These are phyloP conservation scores for Nicotiana otophora DNA, from an alignment of 257 asterid genomes.

Conservation along the genomic window DNA sequence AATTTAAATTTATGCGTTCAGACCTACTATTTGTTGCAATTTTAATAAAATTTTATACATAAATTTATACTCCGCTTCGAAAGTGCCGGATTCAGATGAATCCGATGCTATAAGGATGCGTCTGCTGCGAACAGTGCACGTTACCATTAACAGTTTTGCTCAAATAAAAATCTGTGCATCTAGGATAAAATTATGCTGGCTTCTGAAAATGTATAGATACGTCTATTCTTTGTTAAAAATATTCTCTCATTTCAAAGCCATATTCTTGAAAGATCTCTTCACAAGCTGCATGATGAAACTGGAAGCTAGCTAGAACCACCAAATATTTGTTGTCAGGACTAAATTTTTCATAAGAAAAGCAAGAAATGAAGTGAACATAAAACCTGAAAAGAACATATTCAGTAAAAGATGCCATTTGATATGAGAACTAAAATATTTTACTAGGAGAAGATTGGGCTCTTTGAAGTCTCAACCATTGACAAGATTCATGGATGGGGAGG, in stretches of 20 bases:
- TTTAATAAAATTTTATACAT: no score
- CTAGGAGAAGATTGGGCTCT: neutral
- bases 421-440: neutral
- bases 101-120: no score
- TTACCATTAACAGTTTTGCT: neutral
- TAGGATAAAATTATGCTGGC: neutral
- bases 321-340: neutral
- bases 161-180: neutral
- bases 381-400: neutral
- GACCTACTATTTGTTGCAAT: no score
- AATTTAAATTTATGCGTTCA: no score
- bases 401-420: neutral
- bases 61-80: no score
- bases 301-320: neutral
- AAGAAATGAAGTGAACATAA: neutral
- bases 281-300: neutral
- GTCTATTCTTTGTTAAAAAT: neutral
- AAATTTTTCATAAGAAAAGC: neutral
- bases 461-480: conserved; percentile 2
- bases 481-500: neutral
- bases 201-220: neutral
- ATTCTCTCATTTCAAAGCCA: neutral
- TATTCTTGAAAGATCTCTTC: neutral
- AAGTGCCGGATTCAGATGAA: no score
- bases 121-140: neutral